These are phyloP conservation scores for Geotrichum aggregatum DNA, from an alignment of 1,139 yeast genomes.

Conservation along the genomic window DNA sequence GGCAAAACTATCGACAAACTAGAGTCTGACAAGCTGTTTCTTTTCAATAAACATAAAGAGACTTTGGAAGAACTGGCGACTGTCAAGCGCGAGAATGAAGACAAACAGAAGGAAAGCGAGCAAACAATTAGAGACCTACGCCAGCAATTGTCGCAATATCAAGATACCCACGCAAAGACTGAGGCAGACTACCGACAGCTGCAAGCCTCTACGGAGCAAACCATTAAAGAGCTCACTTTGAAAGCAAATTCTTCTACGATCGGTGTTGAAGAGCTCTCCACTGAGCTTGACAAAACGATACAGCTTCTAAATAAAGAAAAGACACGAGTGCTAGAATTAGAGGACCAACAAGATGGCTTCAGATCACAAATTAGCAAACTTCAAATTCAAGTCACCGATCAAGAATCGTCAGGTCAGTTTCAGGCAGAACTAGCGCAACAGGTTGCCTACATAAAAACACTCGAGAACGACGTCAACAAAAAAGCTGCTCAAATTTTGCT, in stretches of 20 bases:
- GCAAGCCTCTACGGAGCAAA: conserved; percentile 17
- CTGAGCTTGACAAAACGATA: conserved; percentile 22
- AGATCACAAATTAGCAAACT: conserved; percentile 39
- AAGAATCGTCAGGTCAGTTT: conserved; percentile 41
- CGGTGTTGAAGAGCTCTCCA: conserved; percentile 15
- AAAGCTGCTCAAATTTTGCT: conserved; percentile 47
- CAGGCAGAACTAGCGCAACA: conserved; percentile 57
- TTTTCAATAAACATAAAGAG: conserved; percentile 43
- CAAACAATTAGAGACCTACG: conserved; percentile 22
- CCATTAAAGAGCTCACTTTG: conserved; percentile 2
- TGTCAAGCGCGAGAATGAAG: conserved; percentile 32
- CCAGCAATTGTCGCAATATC: conserved; percentile 25
- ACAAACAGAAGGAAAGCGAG: conserved; percentile 30
- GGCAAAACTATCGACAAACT: conserved; percentile 37
- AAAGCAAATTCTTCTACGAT: not conserved
- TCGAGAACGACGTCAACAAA: conserved; percentile 50
- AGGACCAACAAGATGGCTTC: conserved; percentile 25
- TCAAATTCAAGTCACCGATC: conserved; percentile 40
- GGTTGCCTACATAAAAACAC: conserved; percentile 51
- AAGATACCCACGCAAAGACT: conserved; percentile 10
- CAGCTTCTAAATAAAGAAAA: conserved; percentile 14
- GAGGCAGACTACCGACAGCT: conserved; percentile 14
- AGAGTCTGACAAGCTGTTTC: conserved; percentile 42
- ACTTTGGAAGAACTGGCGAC: conserved; percentile 35
- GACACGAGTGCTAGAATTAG: conserved; percentile 14